phyloP scores from a whole-genome alignment of 495 filamentous ascomycete genomes.

The Daldinia childiae region DNA sequence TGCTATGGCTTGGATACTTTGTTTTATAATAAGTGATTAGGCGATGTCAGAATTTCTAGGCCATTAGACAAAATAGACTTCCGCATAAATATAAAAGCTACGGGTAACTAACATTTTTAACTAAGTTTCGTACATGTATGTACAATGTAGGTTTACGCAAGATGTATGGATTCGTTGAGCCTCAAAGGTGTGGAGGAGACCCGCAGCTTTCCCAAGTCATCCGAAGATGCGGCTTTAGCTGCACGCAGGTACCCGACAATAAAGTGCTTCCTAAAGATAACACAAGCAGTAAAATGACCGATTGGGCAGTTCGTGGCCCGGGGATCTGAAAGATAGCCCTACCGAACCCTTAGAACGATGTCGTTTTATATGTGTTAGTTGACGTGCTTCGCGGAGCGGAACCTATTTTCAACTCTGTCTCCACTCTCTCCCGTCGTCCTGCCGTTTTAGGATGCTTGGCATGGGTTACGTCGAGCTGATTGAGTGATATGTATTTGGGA shows the following conservation, averaged over 20 bases:
- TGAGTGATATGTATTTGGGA: neutral
- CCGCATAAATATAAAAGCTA: neutral
- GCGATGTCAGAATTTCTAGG: neutral
- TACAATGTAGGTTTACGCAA: neutral
- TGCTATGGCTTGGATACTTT: neutral
- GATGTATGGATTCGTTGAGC: slow-evolving; percentile 13
- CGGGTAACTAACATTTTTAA: neutral
- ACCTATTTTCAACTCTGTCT: slow-evolving; percentile 19
- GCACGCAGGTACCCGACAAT: slow-evolving; percentile 20
- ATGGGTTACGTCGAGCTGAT: slow-evolving; percentile 2
- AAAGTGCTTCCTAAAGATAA: slow-evolving; percentile 12
- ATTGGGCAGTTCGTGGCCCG: slow-evolving; percentile 7
- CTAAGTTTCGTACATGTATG: too few species aligned
- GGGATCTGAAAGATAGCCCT: neutral
- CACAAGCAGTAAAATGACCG: neutral
- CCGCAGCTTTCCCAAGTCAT: slow-evolving; percentile 16
- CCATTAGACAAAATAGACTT: neutral
- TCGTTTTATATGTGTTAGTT: slow-evolving; percentile 27
- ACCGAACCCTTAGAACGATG: slow-evolving; percentile 12
- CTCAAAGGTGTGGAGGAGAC: slow-evolving; percentile 30
- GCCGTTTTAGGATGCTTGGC: slow-evolving; percentile 14
- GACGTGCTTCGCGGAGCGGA: slow-evolving; percentile 33
- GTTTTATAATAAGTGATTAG: neutral
- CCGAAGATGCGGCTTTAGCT: neutral
- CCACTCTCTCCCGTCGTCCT: slow-evolving; percentile 16